Conservation (phyloP, 805 yeast species). For the Myxozyma mucilagina region DNA sequence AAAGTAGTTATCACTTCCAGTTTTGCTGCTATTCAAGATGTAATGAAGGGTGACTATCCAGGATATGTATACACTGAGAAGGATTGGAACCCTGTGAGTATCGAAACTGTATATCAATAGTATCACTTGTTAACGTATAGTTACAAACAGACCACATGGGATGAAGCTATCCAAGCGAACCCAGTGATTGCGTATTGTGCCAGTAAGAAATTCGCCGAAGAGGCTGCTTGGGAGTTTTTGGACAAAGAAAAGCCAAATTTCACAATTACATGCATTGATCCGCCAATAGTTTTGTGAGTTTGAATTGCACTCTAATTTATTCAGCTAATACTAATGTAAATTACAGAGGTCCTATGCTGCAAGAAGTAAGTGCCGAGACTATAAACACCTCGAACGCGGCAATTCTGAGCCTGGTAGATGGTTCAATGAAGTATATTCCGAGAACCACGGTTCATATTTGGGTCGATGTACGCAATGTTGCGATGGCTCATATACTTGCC, state of each 20-base stretch:
- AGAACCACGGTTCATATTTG: conserved; percentile 34
- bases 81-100: conserved; percentile 44
- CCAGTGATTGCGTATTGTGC: conserved; percentile 32
- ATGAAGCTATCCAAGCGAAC: conserved; percentile 49
- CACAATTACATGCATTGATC: conserved; percentile 35
- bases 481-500: conserved; percentile 56
- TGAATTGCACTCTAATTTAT: neutral
- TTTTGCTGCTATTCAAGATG: conserved; percentile 50
- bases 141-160: conserved; percentile 51
- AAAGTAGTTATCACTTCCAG: conserved; percentile 55
- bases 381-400: conserved; percentile 44
- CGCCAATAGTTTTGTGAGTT: conserved; percentile 35
- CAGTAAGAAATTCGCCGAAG: conserved; percentile 26
- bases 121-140: neutral
- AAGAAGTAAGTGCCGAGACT: conserved; percentile 36
- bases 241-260: conserved; percentile 39
- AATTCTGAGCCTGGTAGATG: conserved; percentile 39
- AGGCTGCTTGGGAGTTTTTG: conserved; percentile 56
- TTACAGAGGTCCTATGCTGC: conserved; percentile 36
- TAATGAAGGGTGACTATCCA: conserved; percentile 29
- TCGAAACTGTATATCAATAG: conserved; percentile 2
- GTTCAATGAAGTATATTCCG: conserved; percentile 29
- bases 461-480: conserved; percentile 64
- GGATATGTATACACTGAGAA: conserved; percentile 38
- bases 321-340: neutral